These are phyloP conservation scores for Camellia oleifera DNA, from an alignment of 179 eudicot species.

Conservation along the genomic window DNA sequence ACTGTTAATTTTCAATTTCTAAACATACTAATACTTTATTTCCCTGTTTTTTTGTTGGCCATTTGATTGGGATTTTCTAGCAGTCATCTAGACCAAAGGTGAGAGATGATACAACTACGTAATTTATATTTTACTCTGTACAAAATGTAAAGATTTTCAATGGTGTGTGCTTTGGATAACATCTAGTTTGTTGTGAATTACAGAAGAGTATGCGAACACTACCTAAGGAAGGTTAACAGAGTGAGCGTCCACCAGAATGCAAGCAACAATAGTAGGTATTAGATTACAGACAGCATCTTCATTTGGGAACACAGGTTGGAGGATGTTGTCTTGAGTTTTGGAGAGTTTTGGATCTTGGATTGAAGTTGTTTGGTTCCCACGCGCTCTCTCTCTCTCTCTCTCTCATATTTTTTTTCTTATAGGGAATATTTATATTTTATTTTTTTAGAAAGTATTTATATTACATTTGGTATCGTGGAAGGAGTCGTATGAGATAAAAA, in stretches of 20 bases:
- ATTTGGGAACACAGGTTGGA: not conserved
- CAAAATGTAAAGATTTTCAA: not conserved
- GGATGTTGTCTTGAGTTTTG: not conserved
- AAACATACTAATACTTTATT: not conserved
- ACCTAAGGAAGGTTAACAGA: constrained; percentile 33
- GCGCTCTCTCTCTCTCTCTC: too few species aligned
- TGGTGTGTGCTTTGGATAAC: not conserved
- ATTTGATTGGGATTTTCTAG: not conserved
- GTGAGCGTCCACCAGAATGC: constrained; percentile 72
- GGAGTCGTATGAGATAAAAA: too few species aligned
- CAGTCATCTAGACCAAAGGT: constrained; percentile 19
- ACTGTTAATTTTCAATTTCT: not conserved
- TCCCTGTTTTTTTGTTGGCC: not conserved
- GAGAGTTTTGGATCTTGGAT: constrained; percentile 1
- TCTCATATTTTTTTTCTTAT: too few species aligned
- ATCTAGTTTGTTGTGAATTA: constrained; percentile 14
- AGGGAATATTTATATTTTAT: too few species aligned
- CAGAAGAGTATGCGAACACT: constrained; percentile 42
- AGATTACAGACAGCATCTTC: not conserved
- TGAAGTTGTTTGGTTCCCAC: not conserved
- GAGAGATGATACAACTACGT: not conserved
- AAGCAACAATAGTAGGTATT: constrained; percentile 32
- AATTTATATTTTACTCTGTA: not conserved
- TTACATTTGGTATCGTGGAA: too few species aligned
- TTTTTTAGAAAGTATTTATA: too few species aligned